Conservation (phyloP, 2,329 filamentous ascomycete genomes). For the Aspergillus texensis region DNA sequence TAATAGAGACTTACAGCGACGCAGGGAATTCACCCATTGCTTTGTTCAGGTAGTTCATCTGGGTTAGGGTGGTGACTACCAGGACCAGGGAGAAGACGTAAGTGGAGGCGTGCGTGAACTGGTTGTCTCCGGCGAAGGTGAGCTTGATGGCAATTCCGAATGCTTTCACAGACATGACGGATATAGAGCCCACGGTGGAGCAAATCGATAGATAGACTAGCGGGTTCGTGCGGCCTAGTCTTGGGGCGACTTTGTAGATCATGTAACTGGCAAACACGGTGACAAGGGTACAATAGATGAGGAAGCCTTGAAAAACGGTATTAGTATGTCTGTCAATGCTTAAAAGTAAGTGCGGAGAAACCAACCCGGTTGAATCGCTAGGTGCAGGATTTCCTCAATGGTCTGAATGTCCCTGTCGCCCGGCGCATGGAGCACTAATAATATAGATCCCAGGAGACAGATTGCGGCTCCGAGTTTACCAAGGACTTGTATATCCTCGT, state of each 20-base stretch:
- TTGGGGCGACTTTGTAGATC: slow-evolving; percentile 92
- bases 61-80: slow-evolving; percentile 88
- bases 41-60: slow-evolving; percentile 99
- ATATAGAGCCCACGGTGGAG: slow-evolving; percentile 93
- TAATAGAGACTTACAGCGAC: slow-evolving; percentile 73
- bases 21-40: slow-evolving; percentile 95
- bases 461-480: slow-evolving; percentile 95
- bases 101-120: slow-evolving; percentile 91
- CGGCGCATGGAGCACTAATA: slow-evolving; percentile 96
- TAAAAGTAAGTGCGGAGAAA: neutral
- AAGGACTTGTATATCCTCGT: slow-evolving; percentile 84
- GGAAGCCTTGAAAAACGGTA: slow-evolving; percentile 65
- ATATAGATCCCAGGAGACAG: slow-evolving; percentile 91
- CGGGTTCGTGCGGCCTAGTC: slow-evolving; percentile 91
- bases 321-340: slow-evolving; percentile 1
- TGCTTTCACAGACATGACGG: slow-evolving; percentile 98
- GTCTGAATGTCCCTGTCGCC: slow-evolving; percentile 88
- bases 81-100: slow-evolving; percentile 97
- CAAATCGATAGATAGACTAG: slow-evolving; percentile 97
- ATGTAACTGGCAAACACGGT: slow-evolving; percentile 84
- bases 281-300: slow-evolving; percentile 81
- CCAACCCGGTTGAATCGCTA: slow-evolving; percentile 87
- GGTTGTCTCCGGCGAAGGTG: slow-evolving; percentile 89
- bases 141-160: slow-evolving; percentile 97
- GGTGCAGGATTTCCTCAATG: slow-evolving; percentile 87